Percentiles rank a stretch among this genome's conserved stretches.
phyloP scores from a whole-genome alignment of 2,329 filamentous ascomycete genomes.

The Pseudogymnoascus sp. region DNA sequence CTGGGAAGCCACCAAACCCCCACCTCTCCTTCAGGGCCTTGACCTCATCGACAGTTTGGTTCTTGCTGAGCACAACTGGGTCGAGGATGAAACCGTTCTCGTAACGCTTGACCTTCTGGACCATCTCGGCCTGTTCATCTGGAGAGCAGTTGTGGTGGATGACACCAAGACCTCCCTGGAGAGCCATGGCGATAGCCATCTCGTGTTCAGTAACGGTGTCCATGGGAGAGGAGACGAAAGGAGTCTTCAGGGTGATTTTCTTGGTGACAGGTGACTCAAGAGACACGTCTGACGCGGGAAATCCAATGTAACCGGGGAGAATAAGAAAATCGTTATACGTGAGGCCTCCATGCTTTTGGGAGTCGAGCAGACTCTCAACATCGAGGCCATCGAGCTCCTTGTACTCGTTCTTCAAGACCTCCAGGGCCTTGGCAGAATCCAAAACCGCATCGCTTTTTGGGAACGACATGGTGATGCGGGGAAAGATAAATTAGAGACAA shows the following conservation, averaged over 20 bases:
- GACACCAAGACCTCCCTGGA: conserved; percentile 81
- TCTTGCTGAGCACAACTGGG: conserved; percentile 80
- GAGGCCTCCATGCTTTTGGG: conserved; percentile 81
- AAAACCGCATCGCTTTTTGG: conserved; percentile 1
- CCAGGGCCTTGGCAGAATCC: conserved; percentile 66
- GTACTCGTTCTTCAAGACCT: conserved; percentile 71
- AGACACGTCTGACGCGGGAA: conserved; percentile 78
- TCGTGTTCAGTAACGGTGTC: conserved; percentile 98
- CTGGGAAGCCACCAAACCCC: conserved; percentile 96
- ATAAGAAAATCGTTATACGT: conserved; percentile 99
- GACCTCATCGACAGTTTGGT: conserved; percentile 83
- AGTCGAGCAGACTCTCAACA: conserved; percentile 79
- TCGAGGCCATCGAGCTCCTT: conserved; percentile 74
- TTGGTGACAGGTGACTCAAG: conserved; percentile 92
- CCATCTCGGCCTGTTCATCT: conserved; percentile 96
- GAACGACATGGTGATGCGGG: conserved; percentile 41
- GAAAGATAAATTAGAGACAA: conserved; percentile 29
- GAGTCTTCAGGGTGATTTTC: conserved; percentile 90
- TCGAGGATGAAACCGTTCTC: conserved; percentile 99
- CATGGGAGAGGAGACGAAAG: conserved; percentile 97
- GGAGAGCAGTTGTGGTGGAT: conserved; percentile 99
- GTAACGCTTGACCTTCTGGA: conserved; percentile 96
- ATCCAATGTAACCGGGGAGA: conserved; percentile 95
- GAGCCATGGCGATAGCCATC: conserved; percentile 97
- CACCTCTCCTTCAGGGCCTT: conserved; percentile 93